These are phyloP conservation scores for Saccharomyces jurei DNA, from an alignment of 805 yeast species.

Conservation along the genomic window DNA sequence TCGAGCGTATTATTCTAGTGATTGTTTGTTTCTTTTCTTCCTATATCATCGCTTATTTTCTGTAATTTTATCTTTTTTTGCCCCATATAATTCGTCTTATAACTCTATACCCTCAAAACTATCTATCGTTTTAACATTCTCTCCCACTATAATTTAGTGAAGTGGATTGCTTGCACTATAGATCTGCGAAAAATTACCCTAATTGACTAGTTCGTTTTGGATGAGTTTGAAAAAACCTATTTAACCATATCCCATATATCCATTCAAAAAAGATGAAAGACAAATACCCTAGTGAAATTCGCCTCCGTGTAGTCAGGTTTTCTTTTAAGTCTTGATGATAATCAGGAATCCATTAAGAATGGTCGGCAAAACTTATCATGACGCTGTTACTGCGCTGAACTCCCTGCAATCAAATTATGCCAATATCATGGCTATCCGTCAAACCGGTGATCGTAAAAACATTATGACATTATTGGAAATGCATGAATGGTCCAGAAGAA, in stretches of 20 bases:
- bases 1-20: not conserved
- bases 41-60: not conserved
- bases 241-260: not conserved
- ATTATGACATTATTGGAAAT: constrained; percentile 76
- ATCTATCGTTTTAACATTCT: not conserved
- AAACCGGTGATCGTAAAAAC: constrained; percentile 57
- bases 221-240: not conserved
- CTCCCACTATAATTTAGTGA: not conserved
- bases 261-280: not conserved
- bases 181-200: not conserved
- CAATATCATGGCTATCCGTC: constrained; percentile 72
- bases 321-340: not conserved
- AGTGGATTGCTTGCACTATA: not conserved
- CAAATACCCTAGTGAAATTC: not conserved
- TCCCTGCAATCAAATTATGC: constrained; percentile 87
- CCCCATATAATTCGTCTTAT: not conserved
- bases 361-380: constrained; percentile 35
- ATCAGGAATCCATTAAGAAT: constrained; percentile 12
- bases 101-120: not conserved
- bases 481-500: constrained; percentile 66
- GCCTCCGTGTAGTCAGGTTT: not conserved
- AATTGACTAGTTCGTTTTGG: not conserved
- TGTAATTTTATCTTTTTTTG: not conserved
- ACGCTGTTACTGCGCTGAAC: constrained; percentile 80
- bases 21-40: not conserved